Evolutionary conservation across 1,139 yeast genomes (phyloP), one percentile per base, ranked within the genome.

Genomic region (Fermentozyma sake): DNA sequence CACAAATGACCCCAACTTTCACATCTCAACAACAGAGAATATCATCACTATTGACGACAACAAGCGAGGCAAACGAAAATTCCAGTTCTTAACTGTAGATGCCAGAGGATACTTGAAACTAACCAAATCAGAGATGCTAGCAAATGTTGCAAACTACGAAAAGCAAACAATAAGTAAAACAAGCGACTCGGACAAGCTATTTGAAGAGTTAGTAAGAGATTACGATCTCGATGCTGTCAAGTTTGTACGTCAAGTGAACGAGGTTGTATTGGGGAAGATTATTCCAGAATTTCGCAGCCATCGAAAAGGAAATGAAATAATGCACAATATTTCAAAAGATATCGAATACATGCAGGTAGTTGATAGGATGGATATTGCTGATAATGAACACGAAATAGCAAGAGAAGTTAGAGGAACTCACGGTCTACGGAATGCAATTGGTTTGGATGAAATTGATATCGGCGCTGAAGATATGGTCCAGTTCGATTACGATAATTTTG

Each of bases 1-100:
- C 8, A 31, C 35, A 8, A 31, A 30, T 18, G 44, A 42, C 18
- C 32, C 40, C 6, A 30, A 35, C 16, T 41, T 41, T 21, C 41
- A 35, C 16, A 14, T 39, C 18, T 34, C 44, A 3, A 37, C 42
- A 2, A 30, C 26, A n/a, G 40, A 32, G 8, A 22, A 33, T 8
- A 30, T 22, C 12, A 24, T n/a, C 11, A 27, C 20, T 23, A 26
- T n/a, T n/a, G n/a, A n/a, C n/a, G n/a, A n/a, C n/a, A n/a, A n/a
- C n/a, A n/a, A n/a, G n/a, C n/a, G n/a, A n/a, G n/a, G n/a, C n/a
- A n/a, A n/a, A n/a, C n/a, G n/a, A n/a, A n/a, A n/a, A n/a, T n/a
- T n/a, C n/a, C n/a, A n/a, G n/a, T n/a, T n/a, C n/a, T n/a, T n/a
- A n/a, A n/a, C n/a, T n/a, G n/a, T n/a, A n/a, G n/a, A n/a, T n/a